Evolutionary conservation across 148 eudicot species (phyloP).

Genomic region (Cornus florida): DNA sequence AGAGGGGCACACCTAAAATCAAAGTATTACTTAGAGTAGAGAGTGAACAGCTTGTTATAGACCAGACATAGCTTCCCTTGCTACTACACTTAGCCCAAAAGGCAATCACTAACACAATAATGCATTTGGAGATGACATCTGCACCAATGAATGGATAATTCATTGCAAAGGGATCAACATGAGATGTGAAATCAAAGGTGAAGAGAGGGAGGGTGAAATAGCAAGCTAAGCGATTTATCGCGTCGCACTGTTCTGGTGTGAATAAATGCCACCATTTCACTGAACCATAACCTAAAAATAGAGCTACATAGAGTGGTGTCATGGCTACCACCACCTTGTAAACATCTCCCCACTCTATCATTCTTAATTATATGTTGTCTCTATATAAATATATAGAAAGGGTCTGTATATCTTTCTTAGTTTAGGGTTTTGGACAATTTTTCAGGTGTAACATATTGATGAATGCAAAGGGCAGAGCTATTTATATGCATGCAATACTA

Average conservation of each 20-base stretch:
- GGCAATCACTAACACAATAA: conserved; percentile 48
- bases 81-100: conserved; percentile 65
- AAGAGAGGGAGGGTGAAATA: conserved; percentile 76
- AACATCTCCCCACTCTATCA: conserved; percentile 76
- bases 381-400: too few relatives aligned
- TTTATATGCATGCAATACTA: not conserved
- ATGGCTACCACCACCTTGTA: conserved; percentile 75
- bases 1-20: conserved; percentile 69
- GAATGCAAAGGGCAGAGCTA: not conserved
- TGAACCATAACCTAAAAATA: conserved; percentile 67
- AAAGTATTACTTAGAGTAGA: conserved; percentile 60
- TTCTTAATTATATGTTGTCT: conserved; percentile 10
- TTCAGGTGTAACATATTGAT: not conserved
- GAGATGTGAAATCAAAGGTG: conserved; percentile 68
- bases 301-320: conserved; percentile 74
- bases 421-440: not conserved
- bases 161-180: conserved; percentile 69
- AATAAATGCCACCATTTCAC: conserved; percentile 74
- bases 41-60: conserved; percentile 66
- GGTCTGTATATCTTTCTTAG: not conserved
- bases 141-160: conserved; percentile 61
- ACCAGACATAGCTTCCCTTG: conserved; percentile 69
- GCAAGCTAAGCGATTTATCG: conserved; percentile 66
- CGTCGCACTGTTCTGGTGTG: conserved; percentile 59
- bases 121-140: conserved; percentile 60